Evolutionary conservation across 164 flowering plant species (phyloP), one percentile per base, ranked within the genome.

Genomic region (Nelumbo lutea): DNA sequence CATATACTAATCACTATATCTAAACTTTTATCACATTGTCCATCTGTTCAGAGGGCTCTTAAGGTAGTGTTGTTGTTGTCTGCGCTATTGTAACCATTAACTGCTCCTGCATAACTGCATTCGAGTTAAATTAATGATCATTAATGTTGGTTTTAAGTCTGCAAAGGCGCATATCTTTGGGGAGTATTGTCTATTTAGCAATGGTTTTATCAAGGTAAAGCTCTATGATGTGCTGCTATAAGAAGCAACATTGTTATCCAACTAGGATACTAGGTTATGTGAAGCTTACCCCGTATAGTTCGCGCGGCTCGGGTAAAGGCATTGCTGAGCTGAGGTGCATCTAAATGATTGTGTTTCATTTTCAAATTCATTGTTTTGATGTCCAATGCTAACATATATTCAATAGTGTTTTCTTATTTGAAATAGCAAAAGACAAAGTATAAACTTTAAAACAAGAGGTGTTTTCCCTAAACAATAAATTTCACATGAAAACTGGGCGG

Each of bases 131-230:
- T 67, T 59, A 63, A 65, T 73, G 2, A 53, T 67, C 67, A 46
- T 65, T 64, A 27, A 0, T 66, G 46, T 70, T 72, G 63, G 42
- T 79, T 81, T 79, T 72, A 93, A 95, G 99, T 83, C 85, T 64
- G 73, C 82, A 48, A 87, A 81, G 74, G 97, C 88, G 61, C 76
- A 78, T 59, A 79, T 90, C 61, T 56, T 92, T 67, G 99, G 94
- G 65, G 97, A 92, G 42, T 80, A 90, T 10, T 90, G 74, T 72
- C 66, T 92, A 8, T 85, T 90, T 44, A 90, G 97, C 77, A 80
- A 69, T 79, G 79, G 66, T 43, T 90, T 92, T 76, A 71, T 95
- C 81, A 90, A 90, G 96, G 99, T 95, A 80, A 53, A 69, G 46
- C 42, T 56, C 46, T 59, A 62, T 53, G 39, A 6, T 44, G 45